Base-by-base conservation (phyloP, 2,329 filamentous ascomycete species). In the Phialophora verrucosa region DNA sequence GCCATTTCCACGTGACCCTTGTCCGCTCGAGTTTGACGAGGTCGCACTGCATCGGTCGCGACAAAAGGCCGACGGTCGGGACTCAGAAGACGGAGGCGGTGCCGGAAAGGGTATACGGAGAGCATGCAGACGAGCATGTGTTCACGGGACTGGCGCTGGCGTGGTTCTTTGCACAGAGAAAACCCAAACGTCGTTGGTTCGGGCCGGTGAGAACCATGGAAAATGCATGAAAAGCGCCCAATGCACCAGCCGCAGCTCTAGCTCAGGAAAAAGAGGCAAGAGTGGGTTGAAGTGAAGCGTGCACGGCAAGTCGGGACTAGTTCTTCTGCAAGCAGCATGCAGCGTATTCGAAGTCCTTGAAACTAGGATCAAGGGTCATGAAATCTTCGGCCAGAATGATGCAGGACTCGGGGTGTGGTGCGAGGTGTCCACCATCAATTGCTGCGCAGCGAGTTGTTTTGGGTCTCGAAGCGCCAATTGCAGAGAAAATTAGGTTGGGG, bases 401-500 rank as follows among this genome's bases (percentile, higher is more conserved):
- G 63, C 63, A 67, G 54, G 63, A 63, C 50, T 63, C 63, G 64
- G 60, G 66, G 51, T 67, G 61, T 69, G 65, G 66, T 66, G 59
- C 59, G 49, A 59, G 63, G 55, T 67, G 57, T 62, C 67, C 63
- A 65, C 58, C 49, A 32, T 32, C 29, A 44, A 50, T 51, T 54
- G 56, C 49, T 53, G 54, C 51, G 25, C 47, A 64, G 64, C 70
- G 63, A 72, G 65, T 72, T 49, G 56, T 51, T 59, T 56, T 53
- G 47, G 35, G 51, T 29, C 62, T 72, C 63, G 64, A 72, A 72
- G 69, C 69, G 70, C 70, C 69, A 71, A 65, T 62, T 56, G 62
- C 57, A 53, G 63, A 32, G 49, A 65, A 63, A 59, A 47, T 62
- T 47, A 38, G 55, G 47, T 65, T 68, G 35, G 68, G 63, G 59